Base-by-base conservation (phyloP, 352 stramenopile genomes). In the Discostella stelligera region DNA sequence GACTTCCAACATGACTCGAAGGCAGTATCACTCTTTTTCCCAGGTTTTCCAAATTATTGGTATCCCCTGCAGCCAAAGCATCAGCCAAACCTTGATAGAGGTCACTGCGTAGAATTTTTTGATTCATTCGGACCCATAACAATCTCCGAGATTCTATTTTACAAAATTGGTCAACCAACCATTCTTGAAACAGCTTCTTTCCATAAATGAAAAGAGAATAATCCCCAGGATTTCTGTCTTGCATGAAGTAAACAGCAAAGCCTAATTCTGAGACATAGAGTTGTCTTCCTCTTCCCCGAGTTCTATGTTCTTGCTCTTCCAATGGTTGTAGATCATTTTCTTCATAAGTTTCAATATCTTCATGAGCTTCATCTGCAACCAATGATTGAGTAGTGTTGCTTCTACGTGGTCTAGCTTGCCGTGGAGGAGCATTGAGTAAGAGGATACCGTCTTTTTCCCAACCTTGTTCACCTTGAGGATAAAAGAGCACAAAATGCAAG, bases 171-270 rank as follows among this genome's bases (percentile, higher is more conserved):
- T 32, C 27, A 32, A 32, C 27, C 27, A 32, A 6, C 27, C 32
- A 77, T 59, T 77, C 48, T 48, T 77, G 69, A n/a, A 37, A 54
- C 3, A 77, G 2, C 9, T 21, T 58, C 18, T 65, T 66, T 8
- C 60, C 59, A 66, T 41, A 53, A 20, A 70, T 18, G 18, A 77
- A 60, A 27, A 32, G 44, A 23, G n/a, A 21, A 16, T 30, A 16
- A 37, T n/a, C 10, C 53, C 1, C 7, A 21, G 49, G 0, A 16
- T 55, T 20, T 16, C 49, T 55, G 49, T 55, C 49, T 21, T 55
- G 49, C 49, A 55, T 55, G 16, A 55, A 55, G 23, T 23, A 55
- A 21, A 23, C 49, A 55, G 49, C 49, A 55, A 23, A 55, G 5
- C 16, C 49, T 20, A 55, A 18, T 55, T 20, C 49, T 55, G 49